phyloP scores from a whole-genome alignment of 805 yeast species.

The Ogataea pignaliae region DNA sequence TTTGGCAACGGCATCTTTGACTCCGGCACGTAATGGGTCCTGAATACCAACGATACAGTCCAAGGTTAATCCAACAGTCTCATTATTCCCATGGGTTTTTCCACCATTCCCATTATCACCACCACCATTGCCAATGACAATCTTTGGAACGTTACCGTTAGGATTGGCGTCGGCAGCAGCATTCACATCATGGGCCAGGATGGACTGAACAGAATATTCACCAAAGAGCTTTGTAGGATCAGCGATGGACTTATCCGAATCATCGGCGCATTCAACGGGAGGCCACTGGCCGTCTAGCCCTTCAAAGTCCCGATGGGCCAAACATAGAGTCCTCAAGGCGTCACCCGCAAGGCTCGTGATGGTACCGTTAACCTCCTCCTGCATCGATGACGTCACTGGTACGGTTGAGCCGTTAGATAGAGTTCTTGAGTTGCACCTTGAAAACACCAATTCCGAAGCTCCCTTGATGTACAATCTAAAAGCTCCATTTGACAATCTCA shows the following conservation, averaged over 20 bases:
- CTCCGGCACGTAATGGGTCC: slow-evolving; percentile 92
- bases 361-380: slow-evolving; percentile 25
- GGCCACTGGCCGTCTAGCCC: slow-evolving; percentile 54
- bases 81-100: slow-evolving; percentile 1
- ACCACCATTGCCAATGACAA: slow-evolving; percentile 20
- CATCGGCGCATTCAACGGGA: slow-evolving; percentile 43
- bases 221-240: slow-evolving; percentile 40
- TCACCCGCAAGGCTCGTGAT: slow-evolving; percentile 57
- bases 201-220: slow-evolving; percentile 16
- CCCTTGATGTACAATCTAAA: slow-evolving; percentile 79
- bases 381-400: slow-evolving; percentile 27
- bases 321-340: slow-evolving; percentile 85
- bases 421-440: slow-evolving; percentile 45
- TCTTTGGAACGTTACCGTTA: slow-evolving; percentile 21
- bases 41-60: slow-evolving; percentile 87
- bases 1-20: slow-evolving; percentile 78
- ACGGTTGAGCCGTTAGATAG: slow-evolving; percentile 28
- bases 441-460: slow-evolving; percentile 85
- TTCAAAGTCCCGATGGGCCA: slow-evolving; percentile 72
- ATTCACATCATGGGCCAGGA: slow-evolving; percentile 16
- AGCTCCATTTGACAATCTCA: slow-evolving; percentile 39
- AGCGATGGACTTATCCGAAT: slow-evolving; percentile 35
- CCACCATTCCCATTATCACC: slow-evolving; percentile 5
- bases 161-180: slow-evolving; percentile 2
- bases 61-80: slow-evolving; percentile 40